These are phyloP conservation scores for Arxiozyma slooffiae DNA, from an alignment of 1,139 yeast genomes.

Conservation along the genomic window DNA sequence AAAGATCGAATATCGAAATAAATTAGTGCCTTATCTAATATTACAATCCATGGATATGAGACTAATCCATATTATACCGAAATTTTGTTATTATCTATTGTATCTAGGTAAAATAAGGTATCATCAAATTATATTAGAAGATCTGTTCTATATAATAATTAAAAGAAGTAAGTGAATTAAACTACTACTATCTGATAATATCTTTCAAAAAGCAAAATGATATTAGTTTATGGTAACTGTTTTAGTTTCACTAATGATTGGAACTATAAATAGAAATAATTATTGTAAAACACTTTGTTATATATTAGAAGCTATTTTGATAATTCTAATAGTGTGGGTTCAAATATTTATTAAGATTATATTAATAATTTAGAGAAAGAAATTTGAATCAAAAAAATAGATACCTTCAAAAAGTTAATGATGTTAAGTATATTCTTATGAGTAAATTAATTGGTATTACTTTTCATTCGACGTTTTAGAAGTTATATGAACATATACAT, in stretches of 20 bases:
- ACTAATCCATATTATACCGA: not conserved
- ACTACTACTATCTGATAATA: not conserved
- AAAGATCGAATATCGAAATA: not conserved
- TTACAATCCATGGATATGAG: not conserved
- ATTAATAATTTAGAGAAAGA: not conserved
- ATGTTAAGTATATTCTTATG: not conserved
- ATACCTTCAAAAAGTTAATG: not conserved
- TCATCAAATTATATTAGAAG: not conserved
- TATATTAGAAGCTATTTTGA: conserved; percentile 1
- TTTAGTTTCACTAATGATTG: conserved; percentile 2
- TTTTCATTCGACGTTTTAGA: not conserved
- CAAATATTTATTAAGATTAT: not conserved
- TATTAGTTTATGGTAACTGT: not conserved
- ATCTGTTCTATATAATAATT: not conserved
- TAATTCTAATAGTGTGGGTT: not conserved
- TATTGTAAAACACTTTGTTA: not conserved
- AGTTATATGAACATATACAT: not conserved
- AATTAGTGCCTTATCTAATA: not conserved
- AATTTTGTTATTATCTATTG: conserved; percentile 1
- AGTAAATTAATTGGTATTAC: not conserved
- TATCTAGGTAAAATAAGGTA: conserved; percentile 3
- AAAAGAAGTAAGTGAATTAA: no score
- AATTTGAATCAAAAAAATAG: not conserved
- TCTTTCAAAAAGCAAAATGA: conserved; percentile 1
- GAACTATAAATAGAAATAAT: not conserved